Conservation (phyloP, 805 yeast genomes). For the Saccharomycopsis vini region DNA sequence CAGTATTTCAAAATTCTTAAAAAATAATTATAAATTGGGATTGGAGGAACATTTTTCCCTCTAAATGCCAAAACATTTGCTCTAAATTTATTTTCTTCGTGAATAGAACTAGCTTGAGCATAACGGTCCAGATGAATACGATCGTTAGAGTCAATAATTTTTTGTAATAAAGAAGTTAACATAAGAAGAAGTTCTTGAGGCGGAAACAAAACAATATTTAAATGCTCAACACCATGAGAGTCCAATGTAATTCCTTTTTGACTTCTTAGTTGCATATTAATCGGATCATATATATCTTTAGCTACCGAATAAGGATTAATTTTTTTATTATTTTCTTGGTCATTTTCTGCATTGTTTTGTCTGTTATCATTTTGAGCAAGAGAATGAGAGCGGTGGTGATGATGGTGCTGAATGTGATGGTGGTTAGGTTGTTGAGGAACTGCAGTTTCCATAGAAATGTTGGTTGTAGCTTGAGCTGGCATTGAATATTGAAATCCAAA, state of each 20-base stretch:
- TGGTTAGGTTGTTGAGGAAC: slow-evolving; percentile 3
- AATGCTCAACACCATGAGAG: slow-evolving; percentile 35
- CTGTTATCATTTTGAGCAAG: background rate
- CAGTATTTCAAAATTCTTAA: slow-evolving; percentile 90
- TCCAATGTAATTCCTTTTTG: slow-evolving; percentile 20
- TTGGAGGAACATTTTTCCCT: slow-evolving; percentile 95
- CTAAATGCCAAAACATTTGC: slow-evolving; percentile 82
- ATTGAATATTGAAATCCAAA: slow-evolving; percentile 23
- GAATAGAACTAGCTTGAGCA: slow-evolving; percentile 28
- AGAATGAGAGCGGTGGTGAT: background rate
- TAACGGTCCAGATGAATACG: slow-evolving; percentile 63
- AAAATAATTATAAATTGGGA: slow-evolving; percentile 79
- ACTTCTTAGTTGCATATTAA: slow-evolving; percentile 12
- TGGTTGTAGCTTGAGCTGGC: slow-evolving; percentile 47
- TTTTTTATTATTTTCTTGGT: too few relatives aligned
- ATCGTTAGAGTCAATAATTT: slow-evolving; percentile 87
- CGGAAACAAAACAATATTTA: slow-evolving; percentile 76
- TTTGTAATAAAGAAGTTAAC: slow-evolving; percentile 78
- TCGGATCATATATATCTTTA: slow-evolving; percentile 16
- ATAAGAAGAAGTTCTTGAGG: slow-evolving; percentile 72
- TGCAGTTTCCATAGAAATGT: slow-evolving; percentile 35
- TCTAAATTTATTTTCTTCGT: slow-evolving; percentile 36
- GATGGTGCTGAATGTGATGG: background rate
- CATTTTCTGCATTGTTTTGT: slow-evolving; percentile 17
- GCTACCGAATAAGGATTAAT: slow-evolving; percentile 4